Evolutionary conservation across 139 green algal species (phyloP).

Genomic region (Chlamydomonas incerta): DNA sequence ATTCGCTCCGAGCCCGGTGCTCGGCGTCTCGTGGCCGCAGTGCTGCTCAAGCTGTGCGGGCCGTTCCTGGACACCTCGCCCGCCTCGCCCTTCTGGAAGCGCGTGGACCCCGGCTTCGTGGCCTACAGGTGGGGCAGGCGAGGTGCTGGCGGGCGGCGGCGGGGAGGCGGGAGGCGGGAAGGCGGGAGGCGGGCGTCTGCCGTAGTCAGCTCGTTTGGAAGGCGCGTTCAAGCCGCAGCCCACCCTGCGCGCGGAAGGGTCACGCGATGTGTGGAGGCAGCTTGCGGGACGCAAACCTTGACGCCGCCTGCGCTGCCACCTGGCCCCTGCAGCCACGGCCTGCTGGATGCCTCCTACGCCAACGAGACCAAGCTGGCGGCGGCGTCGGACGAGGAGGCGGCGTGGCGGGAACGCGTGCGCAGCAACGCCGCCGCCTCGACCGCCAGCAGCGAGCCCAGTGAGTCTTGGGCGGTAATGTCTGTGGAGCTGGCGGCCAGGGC

Average conservation of each 20-base stretch:
- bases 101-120: constrained; percentile 48
- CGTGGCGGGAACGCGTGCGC: constrained; percentile 58
- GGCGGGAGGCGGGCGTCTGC: too few relatives aligned
- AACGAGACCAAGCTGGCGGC: constrained; percentile 76
- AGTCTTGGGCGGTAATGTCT: not conserved
- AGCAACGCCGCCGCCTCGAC: constrained; percentile 10
- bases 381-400: constrained; percentile 61
- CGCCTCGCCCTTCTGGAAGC: constrained; percentile 56
- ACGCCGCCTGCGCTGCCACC: too few relatives aligned
- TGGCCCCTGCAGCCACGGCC: not conserved
- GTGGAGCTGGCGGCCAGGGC: too few relatives aligned
- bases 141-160: too few relatives aligned
- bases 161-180: too few relatives aligned
- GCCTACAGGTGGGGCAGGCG: not conserved
- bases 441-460: constrained; percentile 37
- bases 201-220: too few relatives aligned
- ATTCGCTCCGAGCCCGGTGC: too few relatives aligned
- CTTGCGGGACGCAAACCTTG: too few relatives aligned
- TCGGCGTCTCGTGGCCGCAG: too few relatives aligned
- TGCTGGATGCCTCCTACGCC: constrained; percentile 43
- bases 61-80: constrained; percentile 86
- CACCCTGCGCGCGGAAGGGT: too few relatives aligned
- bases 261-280: too few relatives aligned
- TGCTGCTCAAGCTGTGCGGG: constrained; percentile 85
- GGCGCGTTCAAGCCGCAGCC: too few relatives aligned